Percentiles rank a stretch among this genome's conserved stretches.
Conservation (phyloP, 2,329 filamentous ascomycete species). For the Anisogramma anomala region DNA sequence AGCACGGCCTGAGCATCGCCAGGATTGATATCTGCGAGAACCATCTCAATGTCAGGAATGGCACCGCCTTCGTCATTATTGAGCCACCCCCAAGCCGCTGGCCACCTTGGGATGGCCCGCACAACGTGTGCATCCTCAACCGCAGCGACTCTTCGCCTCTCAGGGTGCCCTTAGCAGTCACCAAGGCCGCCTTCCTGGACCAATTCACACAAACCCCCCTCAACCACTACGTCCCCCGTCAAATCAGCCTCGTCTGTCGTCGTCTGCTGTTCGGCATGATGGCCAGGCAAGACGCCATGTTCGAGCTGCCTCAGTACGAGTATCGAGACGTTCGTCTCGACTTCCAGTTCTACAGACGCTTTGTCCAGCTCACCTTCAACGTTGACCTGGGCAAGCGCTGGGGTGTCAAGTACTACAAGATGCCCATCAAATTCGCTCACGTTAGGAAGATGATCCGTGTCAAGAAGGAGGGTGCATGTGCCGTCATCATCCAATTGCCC, state of each 20-base stretch:
- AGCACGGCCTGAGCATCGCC: conserved; percentile 37
- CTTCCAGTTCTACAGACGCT: conserved; percentile 7
- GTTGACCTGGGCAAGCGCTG: not conserved
- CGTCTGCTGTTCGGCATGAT: conserved; percentile 10
- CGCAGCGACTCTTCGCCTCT: not conserved
- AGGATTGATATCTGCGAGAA: conserved; percentile 45
- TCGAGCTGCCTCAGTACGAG: conserved; percentile 7
- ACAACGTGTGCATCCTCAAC: not conserved
- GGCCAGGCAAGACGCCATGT: conserved; percentile 7
- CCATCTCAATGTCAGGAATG: conserved; percentile 26
- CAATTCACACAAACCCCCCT: not conserved
- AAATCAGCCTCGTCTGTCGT: not conserved
- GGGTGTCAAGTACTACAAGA: conserved; percentile 24
- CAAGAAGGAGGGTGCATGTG: conserved; percentile 23
- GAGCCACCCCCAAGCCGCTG: conserved; percentile 38
- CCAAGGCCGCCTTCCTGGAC: not conserved
- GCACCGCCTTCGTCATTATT: conserved; percentile 41
- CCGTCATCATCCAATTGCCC: conserved; percentile 36
- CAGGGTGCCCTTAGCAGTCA: not conserved
- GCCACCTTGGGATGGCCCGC: conserved; percentile 8
- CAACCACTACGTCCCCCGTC: not conserved
- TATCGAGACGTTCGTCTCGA: conserved; percentile 3
- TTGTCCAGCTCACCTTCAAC: conserved; percentile 8
- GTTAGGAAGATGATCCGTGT: conserved; percentile 33
- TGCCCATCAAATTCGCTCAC: conserved; percentile 33